phyloP scores from a whole-genome alignment of 148 eudicot species.

The Rhododendron williamsianum region DNA sequence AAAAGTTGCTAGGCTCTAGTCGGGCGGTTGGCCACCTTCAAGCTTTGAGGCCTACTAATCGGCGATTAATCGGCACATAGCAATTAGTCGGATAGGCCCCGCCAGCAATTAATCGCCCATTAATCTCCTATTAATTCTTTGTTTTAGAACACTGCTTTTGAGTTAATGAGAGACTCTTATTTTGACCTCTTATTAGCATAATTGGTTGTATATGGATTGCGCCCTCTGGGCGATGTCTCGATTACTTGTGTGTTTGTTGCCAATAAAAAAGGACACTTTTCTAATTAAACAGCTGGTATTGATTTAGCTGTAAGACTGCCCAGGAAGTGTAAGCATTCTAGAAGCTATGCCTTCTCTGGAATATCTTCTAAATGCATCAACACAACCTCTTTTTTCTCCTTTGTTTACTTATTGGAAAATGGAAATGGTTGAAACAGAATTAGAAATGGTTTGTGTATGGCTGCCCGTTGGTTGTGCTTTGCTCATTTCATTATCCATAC shows the following conservation, averaged over 20 bases:
- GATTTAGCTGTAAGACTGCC: slow-evolving; percentile 1
- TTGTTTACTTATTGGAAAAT: neutral
- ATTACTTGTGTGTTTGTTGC: neutral
- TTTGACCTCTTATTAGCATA: neutral
- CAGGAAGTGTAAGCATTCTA: neutral
- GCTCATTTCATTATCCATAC: neutral
- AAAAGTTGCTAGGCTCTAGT: too few relatives aligned
- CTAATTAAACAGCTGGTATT: neutral
- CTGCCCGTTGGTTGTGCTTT: neutral
- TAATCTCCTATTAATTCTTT: too few relatives aligned
- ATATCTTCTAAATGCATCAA: neutral
- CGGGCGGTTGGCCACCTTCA: too few relatives aligned
- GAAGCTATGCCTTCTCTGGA: slow-evolving; percentile 1
- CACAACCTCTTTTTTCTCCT: neutral
- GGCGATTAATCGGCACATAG: too few relatives aligned
- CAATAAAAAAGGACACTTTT: neutral
- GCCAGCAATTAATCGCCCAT: too few relatives aligned
- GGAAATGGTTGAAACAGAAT: neutral
- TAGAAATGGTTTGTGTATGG: neutral
- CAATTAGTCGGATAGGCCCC: too few relatives aligned
- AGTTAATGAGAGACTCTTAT: neutral
- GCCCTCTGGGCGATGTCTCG: neutral
- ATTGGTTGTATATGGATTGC: neutral
- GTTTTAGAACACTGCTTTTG: too few relatives aligned
- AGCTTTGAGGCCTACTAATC: too few relatives aligned